Conservation (phyloP, 352 stramenopile species). For the Phytophthora boehmeriae region DNA sequence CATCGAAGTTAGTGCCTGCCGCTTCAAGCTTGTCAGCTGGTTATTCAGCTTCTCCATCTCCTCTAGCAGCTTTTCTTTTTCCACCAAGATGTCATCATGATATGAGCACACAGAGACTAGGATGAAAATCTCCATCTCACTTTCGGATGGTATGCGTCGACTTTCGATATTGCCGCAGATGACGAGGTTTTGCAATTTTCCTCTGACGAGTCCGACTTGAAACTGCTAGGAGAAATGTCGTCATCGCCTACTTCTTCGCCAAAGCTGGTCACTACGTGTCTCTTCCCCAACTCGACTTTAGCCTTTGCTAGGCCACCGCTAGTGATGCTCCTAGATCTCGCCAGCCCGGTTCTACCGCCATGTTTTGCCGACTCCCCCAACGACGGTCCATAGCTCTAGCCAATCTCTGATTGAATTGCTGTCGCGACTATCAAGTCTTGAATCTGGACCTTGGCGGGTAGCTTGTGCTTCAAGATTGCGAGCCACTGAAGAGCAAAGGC, state of each 20-base stretch:
- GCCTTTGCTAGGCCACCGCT: background rate
- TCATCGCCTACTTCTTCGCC: background rate
- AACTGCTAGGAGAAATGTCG: background rate
- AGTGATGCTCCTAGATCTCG: background rate
- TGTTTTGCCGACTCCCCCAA: constrained; percentile 4
- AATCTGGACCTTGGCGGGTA: too few species aligned
- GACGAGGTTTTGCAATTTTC: constrained; percentile 1
- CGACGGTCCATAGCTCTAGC: constrained; percentile 16
- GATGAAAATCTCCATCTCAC: too few species aligned
- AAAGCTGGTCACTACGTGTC: constrained; percentile 11
- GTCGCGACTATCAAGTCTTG: too few species aligned
- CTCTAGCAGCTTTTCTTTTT: constrained; percentile 35
- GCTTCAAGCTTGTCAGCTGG: constrained; percentile 35
- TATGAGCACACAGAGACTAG: background rate
- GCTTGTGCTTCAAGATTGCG: background rate
- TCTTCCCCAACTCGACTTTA: constrained; percentile 16
- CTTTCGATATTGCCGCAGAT: constrained; percentile 30
- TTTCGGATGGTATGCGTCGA: constrained; percentile 29
- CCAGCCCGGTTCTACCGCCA: background rate
- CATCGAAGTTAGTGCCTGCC: constrained; percentile 21
- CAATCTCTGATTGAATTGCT: too few species aligned
- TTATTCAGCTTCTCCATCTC: constrained; percentile 30
- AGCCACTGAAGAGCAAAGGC: too few species aligned
- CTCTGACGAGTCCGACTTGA: background rate
- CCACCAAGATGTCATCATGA: constrained; percentile 24